Conservation (phyloP, 768 basidiomycete species). For the Cubamyces lactineus region DNA sequence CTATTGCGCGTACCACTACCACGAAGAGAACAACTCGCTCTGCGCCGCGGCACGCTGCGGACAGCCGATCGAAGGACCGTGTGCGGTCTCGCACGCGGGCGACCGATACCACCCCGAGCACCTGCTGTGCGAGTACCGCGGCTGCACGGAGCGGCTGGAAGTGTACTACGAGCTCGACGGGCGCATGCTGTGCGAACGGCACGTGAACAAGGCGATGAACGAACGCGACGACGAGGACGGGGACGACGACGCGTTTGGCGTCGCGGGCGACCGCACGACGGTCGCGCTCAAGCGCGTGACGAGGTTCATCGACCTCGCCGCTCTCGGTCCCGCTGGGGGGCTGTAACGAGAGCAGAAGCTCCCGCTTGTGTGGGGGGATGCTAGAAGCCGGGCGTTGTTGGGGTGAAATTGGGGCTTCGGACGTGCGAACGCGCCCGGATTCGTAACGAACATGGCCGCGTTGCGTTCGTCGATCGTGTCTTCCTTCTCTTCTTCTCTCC, state of each 20-base stretch:
- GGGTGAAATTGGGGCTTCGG: not conserved
- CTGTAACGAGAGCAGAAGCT: not conserved
- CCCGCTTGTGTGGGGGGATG: not conserved
- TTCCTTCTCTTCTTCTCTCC: too few relatives aligned
- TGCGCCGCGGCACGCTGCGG: conserved; percentile 81
- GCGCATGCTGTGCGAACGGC: conserved; percentile 84
- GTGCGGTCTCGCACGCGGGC: conserved; percentile 82
- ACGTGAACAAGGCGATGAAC: conserved; percentile 49
- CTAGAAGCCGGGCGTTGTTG: not conserved
- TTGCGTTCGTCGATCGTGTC: too few relatives aligned
- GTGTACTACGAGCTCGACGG: conserved; percentile 93
- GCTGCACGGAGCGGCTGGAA: conserved; percentile 58
- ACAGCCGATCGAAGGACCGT: conserved; percentile 91
- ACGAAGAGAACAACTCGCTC: conserved; percentile 87
- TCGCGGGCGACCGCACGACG: conserved; percentile 33
- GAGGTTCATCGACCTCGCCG: conserved; percentile 72
- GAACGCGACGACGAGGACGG: conserved; percentile 28
- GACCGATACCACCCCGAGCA: conserved; percentile 89
- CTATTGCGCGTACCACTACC: conserved; percentile 90
- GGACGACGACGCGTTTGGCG: conserved; percentile 25
- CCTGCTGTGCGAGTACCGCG: conserved; percentile 76
- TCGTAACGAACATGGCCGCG: too few relatives aligned
- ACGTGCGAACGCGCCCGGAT: not conserved
- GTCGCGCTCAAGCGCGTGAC: conserved; percentile 79
- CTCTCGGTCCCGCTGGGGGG: conserved; percentile 28